These are phyloP conservation scores for Chalciporus chontae DNA, from an alignment of 768 basidiomycete species.

Conservation along the genomic window DNA sequence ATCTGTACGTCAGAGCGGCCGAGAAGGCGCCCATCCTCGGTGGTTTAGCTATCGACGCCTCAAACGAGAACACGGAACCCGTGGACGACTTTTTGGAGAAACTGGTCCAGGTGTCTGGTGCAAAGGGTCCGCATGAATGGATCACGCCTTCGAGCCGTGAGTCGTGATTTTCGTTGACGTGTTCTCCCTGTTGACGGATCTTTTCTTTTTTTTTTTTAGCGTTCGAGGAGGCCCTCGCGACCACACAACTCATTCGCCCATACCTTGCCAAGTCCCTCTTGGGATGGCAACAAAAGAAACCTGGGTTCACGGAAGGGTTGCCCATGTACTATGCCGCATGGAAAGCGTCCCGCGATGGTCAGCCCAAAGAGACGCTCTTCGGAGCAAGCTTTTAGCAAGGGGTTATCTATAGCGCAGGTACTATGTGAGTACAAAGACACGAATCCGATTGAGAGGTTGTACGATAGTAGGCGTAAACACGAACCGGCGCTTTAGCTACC, in stretches of 20 bases:
- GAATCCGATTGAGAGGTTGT: background rate
- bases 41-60: conserved; percentile 30
- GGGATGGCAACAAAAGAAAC: conserved; percentile 32
- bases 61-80: conserved; percentile 29
- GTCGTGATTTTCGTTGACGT: conserved; percentile 2
- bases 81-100: conserved; percentile 27
- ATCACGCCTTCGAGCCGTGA: conserved; percentile 21
- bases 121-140: conserved; percentile 21
- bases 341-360: conserved; percentile 14
- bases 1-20: conserved; percentile 30
- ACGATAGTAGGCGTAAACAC: background rate
- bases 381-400: background rate
- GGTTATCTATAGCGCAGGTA: background rate
- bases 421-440: background rate
- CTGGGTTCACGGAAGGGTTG: conserved; percentile 33
- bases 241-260: conserved; percentile 18
- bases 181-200: background rate
- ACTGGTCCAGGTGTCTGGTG: conserved; percentile 26
- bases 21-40: conserved; percentile 30
- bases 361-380: conserved; percentile 9
- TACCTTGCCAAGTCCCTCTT: conserved; percentile 29
- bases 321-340: conserved; percentile 27
- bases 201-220: conserved; percentile 11
- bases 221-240: conserved; percentile 23
- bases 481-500: background rate